Conservation (phyloP, 495 filamentous ascomycete genomes). For the Ascodesmis nigricans region DNA sequence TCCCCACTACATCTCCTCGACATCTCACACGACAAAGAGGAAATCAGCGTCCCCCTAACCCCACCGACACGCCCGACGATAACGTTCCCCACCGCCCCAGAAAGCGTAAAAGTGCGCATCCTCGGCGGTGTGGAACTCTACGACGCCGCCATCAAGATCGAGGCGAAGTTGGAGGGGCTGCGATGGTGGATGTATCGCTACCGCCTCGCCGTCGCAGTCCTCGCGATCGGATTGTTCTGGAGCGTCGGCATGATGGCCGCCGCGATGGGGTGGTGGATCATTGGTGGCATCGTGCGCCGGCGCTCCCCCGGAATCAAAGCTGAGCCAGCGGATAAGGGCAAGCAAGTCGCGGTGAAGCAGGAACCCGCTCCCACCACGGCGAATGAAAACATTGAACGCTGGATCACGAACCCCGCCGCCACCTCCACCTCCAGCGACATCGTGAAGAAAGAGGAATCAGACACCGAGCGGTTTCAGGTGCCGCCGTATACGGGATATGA, state of each 20-base stretch:
- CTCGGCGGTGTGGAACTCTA: constrained; percentile 49
- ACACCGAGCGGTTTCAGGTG: too few species aligned
- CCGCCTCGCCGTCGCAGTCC: constrained; percentile 40
- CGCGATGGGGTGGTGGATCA: constrained; percentile 16
- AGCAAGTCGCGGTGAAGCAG: too few species aligned
- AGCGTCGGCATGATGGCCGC: constrained; percentile 33
- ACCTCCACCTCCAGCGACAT: too few species aligned
- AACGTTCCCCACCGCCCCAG: constrained; percentile 35
- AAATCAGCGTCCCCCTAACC: constrained; percentile 44
- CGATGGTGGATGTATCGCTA: constrained; percentile 73
- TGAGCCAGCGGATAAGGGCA: constrained; percentile 11
- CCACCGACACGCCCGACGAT: constrained; percentile 47
- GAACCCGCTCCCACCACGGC: too few species aligned
- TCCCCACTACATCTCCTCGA: constrained; percentile 26
- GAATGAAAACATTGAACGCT: too few species aligned
- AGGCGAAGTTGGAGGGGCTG: constrained; percentile 50
- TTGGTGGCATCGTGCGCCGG: neutral
- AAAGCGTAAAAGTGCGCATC: constrained; percentile 35
- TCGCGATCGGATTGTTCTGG: constrained; percentile 57
- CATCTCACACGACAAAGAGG: constrained; percentile 28
- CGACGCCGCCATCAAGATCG: constrained; percentile 39
- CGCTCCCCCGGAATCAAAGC: neutral
- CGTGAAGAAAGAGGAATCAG: too few species aligned
- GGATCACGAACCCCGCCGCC: too few species aligned
- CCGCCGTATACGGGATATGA: too few species aligned